Conservation (phyloP, 73 alveolate genomes). For the Breviolum minutum region DNA sequence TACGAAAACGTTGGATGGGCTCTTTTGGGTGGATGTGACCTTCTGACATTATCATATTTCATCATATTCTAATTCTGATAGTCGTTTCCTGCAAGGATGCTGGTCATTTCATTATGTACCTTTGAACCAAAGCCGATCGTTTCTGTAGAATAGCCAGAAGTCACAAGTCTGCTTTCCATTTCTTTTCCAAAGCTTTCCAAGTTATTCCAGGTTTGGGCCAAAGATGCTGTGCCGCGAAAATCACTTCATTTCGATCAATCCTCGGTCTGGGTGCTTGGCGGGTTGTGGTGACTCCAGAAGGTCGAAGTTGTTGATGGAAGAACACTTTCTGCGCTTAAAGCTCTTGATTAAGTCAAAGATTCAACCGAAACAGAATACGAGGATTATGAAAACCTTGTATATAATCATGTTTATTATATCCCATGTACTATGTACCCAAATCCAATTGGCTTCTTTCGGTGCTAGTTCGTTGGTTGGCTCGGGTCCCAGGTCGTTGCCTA, state of each 20-base stretch:
- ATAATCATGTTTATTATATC: neutral
- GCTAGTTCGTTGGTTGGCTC: neutral
- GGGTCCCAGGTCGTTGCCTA: neutral
- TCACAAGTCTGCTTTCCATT: too few species aligned
- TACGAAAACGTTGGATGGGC: too few species aligned
- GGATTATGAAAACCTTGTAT: neutral
- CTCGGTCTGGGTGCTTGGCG: neutral
- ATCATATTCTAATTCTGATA: too few species aligned
- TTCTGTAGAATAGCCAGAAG: too few species aligned
- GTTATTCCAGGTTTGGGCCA: constrained; percentile 5
- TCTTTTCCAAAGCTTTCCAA: too few species aligned
- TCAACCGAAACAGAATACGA: neutral
- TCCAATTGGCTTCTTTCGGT: neutral
- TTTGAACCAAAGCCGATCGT: too few species aligned
- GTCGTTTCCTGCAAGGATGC: too few species aligned
- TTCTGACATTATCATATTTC: too few species aligned
- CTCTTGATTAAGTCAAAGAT: neutral
- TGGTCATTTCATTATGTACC: too few species aligned
- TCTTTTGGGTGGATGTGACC: too few species aligned
- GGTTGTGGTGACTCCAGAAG: neutral
- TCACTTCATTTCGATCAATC: neutral
- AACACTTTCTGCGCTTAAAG: neutral
- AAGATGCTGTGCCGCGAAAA: neutral
- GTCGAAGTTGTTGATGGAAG: neutral
- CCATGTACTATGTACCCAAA: neutral